Conservation (phyloP, 1,139 yeast species). For the Groenewaldozyma auringiensis region DNA sequence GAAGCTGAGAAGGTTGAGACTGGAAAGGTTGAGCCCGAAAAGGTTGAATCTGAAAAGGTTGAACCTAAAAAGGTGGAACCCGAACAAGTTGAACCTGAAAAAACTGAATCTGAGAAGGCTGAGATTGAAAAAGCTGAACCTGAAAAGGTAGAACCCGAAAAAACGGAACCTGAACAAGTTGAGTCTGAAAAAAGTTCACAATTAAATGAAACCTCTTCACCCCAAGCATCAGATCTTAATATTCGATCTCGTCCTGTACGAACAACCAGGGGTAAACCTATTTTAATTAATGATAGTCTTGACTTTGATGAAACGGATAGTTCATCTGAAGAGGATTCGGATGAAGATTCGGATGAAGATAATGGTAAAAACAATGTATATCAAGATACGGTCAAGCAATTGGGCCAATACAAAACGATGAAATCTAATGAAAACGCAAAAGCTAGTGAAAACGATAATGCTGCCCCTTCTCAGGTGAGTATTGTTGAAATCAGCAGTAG, state of each 20-base stretch:
- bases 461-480: too few species aligned
- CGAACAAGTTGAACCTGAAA: constrained; percentile 3
- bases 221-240: not conserved
- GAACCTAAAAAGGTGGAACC: not conserved
- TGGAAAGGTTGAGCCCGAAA: constrained; percentile 7
- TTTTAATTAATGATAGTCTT: not conserved
- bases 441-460: too few species aligned
- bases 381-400: too few species aligned
- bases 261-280: constrained; percentile 3
- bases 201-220: not conserved
- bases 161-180: not conserved
- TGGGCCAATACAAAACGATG: too few species aligned
- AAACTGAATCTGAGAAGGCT: constrained; percentile 5
- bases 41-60: not conserved
- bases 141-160: not conserved
- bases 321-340: not conserved
- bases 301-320: not conserved
- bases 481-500: too few species aligned
- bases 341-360: not conserved
- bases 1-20: constrained; percentile 4
- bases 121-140: constrained; percentile 7
- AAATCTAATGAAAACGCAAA: too few species aligned
- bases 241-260: constrained; percentile 1
- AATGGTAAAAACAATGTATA: not conserved
- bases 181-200: not conserved